Conservation (phyloP, 225 moss, liverwort and hornwort species). For the Antitrichia curtipendula region DNA sequence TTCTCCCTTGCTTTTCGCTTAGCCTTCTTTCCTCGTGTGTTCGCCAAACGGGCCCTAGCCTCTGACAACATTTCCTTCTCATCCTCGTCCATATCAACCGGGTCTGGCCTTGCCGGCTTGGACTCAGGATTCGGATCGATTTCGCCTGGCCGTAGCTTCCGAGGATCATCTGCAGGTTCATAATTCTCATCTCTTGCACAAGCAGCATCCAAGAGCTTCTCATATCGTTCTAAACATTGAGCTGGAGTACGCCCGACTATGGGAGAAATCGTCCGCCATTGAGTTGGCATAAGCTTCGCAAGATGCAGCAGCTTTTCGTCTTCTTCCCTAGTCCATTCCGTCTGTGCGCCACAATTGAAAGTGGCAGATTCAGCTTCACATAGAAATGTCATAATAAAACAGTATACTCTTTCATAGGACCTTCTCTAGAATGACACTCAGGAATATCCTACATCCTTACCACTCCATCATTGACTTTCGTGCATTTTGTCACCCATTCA, state of each 20-base stretch:
- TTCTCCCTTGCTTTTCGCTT: conserved; percentile 92
- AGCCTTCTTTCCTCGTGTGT: conserved; percentile 90
- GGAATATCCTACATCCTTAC: neutral
- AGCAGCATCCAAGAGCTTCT: conserved; percentile 84
- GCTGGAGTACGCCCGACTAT: conserved; percentile 93
- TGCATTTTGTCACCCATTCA: neutral
- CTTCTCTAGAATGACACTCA: neutral
- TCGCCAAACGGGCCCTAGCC: conserved; percentile 89
- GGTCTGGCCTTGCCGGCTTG: conserved; percentile 91
- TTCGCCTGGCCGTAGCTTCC: conserved; percentile 86
- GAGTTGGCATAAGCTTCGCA: conserved; percentile 91
- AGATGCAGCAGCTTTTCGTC: conserved; percentile 94
- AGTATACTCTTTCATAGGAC: neutral
- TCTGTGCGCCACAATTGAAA: conserved; percentile 18
- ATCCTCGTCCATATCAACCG: conserved; percentile 96
- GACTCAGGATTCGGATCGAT: conserved; percentile 95
- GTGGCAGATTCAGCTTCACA: neutral
- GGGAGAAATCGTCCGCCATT: conserved; percentile 94
- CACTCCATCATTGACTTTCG: neutral
- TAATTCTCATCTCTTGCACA: conserved; percentile 93
- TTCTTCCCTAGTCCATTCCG: conserved; percentile 96
- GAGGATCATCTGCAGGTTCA: conserved; percentile 88
- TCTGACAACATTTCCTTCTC: conserved; percentile 97
- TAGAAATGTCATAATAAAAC: neutral
- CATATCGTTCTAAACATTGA: conserved; percentile 87